Conservation (phyloP, 768 basidiomycete genomes). For the Boletus huronensis region DNA sequence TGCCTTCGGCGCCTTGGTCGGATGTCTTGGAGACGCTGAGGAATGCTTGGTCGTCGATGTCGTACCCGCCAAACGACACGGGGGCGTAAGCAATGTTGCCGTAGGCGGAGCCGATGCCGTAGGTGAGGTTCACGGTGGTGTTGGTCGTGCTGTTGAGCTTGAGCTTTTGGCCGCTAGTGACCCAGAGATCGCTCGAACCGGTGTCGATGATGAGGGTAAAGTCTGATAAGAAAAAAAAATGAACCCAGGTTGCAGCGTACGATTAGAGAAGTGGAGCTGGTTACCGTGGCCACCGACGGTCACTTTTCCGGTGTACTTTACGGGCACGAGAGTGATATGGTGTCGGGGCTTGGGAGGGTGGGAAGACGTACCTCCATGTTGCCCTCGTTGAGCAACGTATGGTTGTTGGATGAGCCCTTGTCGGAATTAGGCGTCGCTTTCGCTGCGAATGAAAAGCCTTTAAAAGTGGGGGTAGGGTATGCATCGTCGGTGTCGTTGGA, state of each 20-base stretch:
- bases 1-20: slow-evolving; percentile 18
- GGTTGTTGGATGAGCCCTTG: slow-evolving; percentile 22
- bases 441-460: slow-evolving; percentile 22
- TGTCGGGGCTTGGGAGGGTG: background rate
- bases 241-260: background rate
- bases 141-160: slow-evolving; percentile 30
- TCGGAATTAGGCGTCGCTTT: slow-evolving; percentile 11
- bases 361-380: slow-evolving; percentile 27
- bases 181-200: slow-evolving; percentile 32
- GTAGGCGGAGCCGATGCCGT: slow-evolving; percentile 37
- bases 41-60: slow-evolving; percentile 27
- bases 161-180: slow-evolving; percentile 18
- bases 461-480: slow-evolving; percentile 6
- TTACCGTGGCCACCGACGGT: slow-evolving; percentile 31
- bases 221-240: slow-evolving; percentile 12
- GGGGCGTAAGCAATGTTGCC: slow-evolving; percentile 37
- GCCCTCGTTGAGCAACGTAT: slow-evolving; percentile 22
- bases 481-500: background rate
- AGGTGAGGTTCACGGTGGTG: slow-evolving; percentile 31
- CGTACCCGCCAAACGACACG: slow-evolving; percentile 35
- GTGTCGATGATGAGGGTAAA: slow-evolving; percentile 29
- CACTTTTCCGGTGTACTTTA: slow-evolving; percentile 29
- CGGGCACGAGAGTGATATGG: background rate
- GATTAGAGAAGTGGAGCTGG: background rate
- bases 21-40: slow-evolving; percentile 19